These are phyloP conservation scores for Chlorella vulgaris DNA, from an alignment of 139 green algal species.

Conservation along the genomic window DNA sequence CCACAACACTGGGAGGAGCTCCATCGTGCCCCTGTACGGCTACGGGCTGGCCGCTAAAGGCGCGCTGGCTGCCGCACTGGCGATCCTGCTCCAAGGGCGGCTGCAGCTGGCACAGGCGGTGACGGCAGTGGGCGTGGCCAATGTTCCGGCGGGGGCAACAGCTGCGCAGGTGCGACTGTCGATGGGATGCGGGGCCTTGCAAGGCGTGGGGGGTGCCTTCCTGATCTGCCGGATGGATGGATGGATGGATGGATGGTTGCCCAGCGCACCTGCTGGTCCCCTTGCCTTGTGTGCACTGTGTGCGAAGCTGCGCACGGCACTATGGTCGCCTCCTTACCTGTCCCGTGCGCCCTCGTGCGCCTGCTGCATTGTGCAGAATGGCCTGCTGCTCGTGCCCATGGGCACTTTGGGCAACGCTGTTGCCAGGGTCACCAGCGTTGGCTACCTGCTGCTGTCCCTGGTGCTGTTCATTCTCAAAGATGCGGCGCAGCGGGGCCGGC, in stretches of 20 bases:
- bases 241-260: too few relatives aligned
- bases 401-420: conserved; percentile 22
- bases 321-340: background rate
- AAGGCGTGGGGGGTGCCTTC: too few relatives aligned
- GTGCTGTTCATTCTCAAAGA: conserved; percentile 55
- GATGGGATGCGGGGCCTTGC: too few relatives aligned
- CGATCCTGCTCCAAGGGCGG: background rate
- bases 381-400: conserved; percentile 32
- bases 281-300: too few relatives aligned
- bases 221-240: too few relatives aligned
- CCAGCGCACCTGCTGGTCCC: too few relatives aligned
- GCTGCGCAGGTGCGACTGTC: too few relatives aligned
- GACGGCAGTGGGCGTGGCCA: too few relatives aligned
- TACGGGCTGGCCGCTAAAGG: conserved; percentile 8
- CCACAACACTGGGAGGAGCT: background rate
- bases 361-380: background rate
- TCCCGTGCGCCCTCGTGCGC: background rate
- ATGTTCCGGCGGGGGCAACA: background rate
- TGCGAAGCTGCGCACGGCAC: too few relatives aligned
- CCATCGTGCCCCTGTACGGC: background rate
- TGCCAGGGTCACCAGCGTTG: conserved; percentile 28
- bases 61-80: background rate
- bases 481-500: conserved; percentile 49
- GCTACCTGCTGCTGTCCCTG: conserved; percentile 41
- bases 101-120: background rate